Evolutionary conservation across 2,329 filamentous ascomycete genomes (phyloP).

Genomic region (Beauveria varroae): DNA sequence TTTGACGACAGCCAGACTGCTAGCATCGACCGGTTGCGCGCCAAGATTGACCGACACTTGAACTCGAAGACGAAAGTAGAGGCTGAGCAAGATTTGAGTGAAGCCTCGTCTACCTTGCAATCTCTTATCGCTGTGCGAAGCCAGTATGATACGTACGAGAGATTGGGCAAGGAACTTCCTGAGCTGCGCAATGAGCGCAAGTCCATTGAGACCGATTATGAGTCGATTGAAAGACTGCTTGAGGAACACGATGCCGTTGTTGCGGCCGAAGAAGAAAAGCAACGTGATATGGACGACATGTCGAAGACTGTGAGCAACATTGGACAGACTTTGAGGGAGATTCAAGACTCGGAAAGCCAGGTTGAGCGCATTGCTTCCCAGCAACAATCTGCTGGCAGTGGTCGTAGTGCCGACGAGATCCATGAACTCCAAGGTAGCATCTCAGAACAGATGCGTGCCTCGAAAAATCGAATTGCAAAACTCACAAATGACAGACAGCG

Average conservation of each 20-base stretch:
- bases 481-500: slow-evolving; percentile 65
- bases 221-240: slow-evolving; percentile 50
- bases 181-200: slow-evolving; percentile 56
- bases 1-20: slow-evolving; percentile 56
- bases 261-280: slow-evolving; percentile 54
- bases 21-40: slow-evolving; percentile 53
- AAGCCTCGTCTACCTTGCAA: slow-evolving; percentile 42
- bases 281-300: slow-evolving; percentile 68
- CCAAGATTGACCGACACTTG: slow-evolving; percentile 58
- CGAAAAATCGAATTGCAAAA: slow-evolving; percentile 58
- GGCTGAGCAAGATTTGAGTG: slow-evolving; percentile 53
- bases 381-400: slow-evolving; percentile 58
- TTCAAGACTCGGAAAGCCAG: slow-evolving; percentile 62
- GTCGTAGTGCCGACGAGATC: slow-evolving; percentile 74
- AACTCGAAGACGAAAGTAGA: slow-evolving; percentile 56
- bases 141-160: slow-evolving; percentile 66
- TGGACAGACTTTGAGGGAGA: slow-evolving; percentile 62
- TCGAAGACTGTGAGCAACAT: slow-evolving; percentile 72
- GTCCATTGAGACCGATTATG: slow-evolving; percentile 53
- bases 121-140: slow-evolving; percentile 55
- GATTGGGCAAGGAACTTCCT: slow-evolving; percentile 66
- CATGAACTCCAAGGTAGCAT: slow-evolving; percentile 64
- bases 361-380: slow-evolving; percentile 69
- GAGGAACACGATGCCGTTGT: slow-evolving; percentile 63
- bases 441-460: slow-evolving; percentile 57